Conservation (phyloP, 352 stramenopile species). For the Pythium phragmitis region DNA sequence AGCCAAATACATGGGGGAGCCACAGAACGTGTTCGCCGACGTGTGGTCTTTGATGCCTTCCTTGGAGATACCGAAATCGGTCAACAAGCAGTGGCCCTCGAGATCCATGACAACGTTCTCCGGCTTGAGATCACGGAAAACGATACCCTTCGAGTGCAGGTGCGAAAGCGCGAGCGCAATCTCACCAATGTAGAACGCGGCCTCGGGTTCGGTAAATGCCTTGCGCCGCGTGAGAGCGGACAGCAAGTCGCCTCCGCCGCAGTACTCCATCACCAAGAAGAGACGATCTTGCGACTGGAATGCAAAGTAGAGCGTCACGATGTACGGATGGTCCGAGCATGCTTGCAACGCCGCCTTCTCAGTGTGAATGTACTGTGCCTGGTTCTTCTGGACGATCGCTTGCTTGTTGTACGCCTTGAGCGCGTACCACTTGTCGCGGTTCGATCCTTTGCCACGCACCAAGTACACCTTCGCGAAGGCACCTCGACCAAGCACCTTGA, state of each 20-base stretch:
- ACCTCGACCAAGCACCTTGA: slow-evolving; percentile 80
- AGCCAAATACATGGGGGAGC: slow-evolving; percentile 84
- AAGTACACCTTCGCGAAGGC: slow-evolving; percentile 87
- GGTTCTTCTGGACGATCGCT: slow-evolving; percentile 87
- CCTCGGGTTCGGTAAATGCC: slow-evolving; percentile 74
- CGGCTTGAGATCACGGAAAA: slow-evolving; percentile 85
- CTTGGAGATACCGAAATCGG: slow-evolving; percentile 87
- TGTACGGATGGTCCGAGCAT: slow-evolving; percentile 85
- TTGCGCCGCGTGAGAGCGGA: slow-evolving; percentile 77
- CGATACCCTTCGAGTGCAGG: slow-evolving; percentile 86
- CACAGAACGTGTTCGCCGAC: slow-evolving; percentile 84
- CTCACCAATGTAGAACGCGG: slow-evolving; percentile 85
- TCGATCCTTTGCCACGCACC: slow-evolving; percentile 79
- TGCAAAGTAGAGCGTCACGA: slow-evolving; percentile 81
- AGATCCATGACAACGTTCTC: slow-evolving; percentile 88
- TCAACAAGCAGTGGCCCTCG: slow-evolving; percentile 79
- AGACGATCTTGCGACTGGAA: slow-evolving; percentile 85
- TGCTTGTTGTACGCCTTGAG: slow-evolving; percentile 90
- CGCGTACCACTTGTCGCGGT: slow-evolving; percentile 86
- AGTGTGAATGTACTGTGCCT: slow-evolving; percentile 86
- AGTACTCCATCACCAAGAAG: slow-evolving; percentile 89
- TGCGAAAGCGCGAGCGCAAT: slow-evolving; percentile 80
- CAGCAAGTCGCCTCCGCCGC: slow-evolving; percentile 73
- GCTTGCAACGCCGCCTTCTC: slow-evolving; percentile 81
- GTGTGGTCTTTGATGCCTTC: slow-evolving; percentile 86